Base-by-base conservation (phyloP, 2,329 filamentous ascomycete genomes). In the Sporothrix brasiliensis region DNA sequence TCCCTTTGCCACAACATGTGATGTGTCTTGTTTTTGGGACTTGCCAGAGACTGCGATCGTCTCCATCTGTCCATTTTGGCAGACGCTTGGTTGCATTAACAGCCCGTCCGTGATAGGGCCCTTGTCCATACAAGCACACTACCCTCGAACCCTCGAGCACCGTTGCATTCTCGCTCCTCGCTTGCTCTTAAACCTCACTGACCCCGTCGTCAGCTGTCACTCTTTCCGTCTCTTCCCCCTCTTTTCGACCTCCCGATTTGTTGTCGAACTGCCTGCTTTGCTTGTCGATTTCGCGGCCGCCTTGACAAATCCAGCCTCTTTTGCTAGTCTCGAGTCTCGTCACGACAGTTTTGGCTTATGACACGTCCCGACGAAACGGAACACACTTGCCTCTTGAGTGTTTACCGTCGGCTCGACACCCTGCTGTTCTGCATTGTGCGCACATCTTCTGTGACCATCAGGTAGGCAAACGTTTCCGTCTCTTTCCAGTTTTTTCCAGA, bases 41-140 rank as follows among this genome's bases (percentile, higher is more conserved):
- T 16, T 52, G 53, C 41, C 30, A 53, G 24, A 34, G 24, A 34
- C 67, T 1, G 27, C 21, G 67, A 60, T 68, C 53, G 53, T 30
- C 67, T 24, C 44, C 30, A 27, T 27, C 41, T 30, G 16, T 54
- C 41, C 61, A 63, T 49, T 69, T 19, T 52, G 52, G 30, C 53
- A 70, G 50, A 70, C 69, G 49, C 60, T 56, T 70, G 68, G 60
- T 56, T 50, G 53, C 54, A 67, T 67, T 61, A 50, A 70, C 63
- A 30, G 61, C 69, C 27, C 52, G 39, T 39, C 49, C 47, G 53
- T 21, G 52, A 49, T 66, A 66, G 61, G 52, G 44, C 41, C 10
- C 41, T 44, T 63, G n/a, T 34, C 39, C 39, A 63, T 21, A 47
- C 58, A 47, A 49, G 16, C 16, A 66, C 53, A 60, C 53, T 41